Evolutionary conservation across 2,329 filamentous ascomycete species (phyloP).

Genomic region (Dichotomopilus funicola): DNA sequence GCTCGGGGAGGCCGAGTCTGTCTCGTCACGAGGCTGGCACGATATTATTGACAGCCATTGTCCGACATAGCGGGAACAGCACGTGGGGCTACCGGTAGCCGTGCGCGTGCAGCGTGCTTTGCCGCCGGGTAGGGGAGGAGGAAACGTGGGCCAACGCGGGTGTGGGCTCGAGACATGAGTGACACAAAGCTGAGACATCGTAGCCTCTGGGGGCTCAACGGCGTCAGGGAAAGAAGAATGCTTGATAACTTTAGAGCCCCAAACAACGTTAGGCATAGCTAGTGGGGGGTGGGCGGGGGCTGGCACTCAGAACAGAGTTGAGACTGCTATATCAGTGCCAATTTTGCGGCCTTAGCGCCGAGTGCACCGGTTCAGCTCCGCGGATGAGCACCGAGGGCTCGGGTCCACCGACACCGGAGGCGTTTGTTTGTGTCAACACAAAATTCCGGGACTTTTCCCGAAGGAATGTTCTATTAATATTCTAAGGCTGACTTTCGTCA

Average conservation of each 20-base stretch:
- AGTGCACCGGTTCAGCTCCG: constrained; percentile 7
- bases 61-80: constrained; percentile 8
- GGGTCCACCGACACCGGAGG: constrained; percentile 6
- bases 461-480: constrained; percentile 11
- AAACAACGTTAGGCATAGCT: constrained; percentile 9
- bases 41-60: constrained; percentile 18
- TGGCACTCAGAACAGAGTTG: not conserved
- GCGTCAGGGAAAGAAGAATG: not conserved
- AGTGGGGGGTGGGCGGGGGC: constrained; percentile 2
- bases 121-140: constrained; percentile 1
- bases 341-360: not conserved
- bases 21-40: constrained; percentile 5
- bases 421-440: not conserved
- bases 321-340: too few relatives aligned
- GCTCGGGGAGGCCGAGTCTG: constrained; percentile 5
- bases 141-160: constrained; percentile 18
- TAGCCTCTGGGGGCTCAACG: constrained; percentile 5
- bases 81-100: constrained; percentile 13
- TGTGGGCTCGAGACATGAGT: constrained; percentile 23
- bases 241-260: constrained; percentile 3
- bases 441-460: constrained; percentile 1
- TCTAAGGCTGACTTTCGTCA: constrained; percentile 1
- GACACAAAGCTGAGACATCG: constrained; percentile 24
- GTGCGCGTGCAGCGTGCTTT: constrained; percentile 10
- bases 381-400: constrained; percentile 8